Conservation (phyloP, 2,329 filamentous ascomycete species). For the Arthroderma sp. region DNA sequence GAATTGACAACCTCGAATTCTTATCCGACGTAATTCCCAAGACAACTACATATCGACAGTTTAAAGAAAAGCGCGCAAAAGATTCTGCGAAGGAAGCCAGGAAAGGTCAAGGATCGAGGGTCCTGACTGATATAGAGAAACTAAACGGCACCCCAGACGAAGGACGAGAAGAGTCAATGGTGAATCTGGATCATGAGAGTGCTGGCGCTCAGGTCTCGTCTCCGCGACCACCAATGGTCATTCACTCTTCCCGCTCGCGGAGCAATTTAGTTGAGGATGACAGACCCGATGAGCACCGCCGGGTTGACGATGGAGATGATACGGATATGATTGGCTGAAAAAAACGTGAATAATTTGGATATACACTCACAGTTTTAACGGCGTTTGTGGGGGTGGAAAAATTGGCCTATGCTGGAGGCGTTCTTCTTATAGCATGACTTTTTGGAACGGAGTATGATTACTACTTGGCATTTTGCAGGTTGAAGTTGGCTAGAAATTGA, state of each 20-base stretch:
- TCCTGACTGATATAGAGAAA: constrained; percentile 16
- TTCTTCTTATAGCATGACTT: too few relatives aligned
- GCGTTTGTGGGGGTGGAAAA: too few relatives aligned
- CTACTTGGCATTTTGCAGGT: too few relatives aligned
- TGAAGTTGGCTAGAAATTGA: too few relatives aligned
- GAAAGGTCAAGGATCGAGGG: constrained; percentile 28
- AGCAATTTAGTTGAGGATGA: constrained; percentile 43
- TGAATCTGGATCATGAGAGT: constrained; percentile 8
- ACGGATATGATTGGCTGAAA: constrained; percentile 44
- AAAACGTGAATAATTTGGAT: neutral
- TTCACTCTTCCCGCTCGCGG: constrained; percentile 26
- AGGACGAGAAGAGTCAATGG: constrained; percentile 12
- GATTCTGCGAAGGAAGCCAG: constrained; percentile 19
- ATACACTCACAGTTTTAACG: neutral
- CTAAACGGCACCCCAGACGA: constrained; percentile 15
- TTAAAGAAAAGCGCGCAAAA: constrained; percentile 47
- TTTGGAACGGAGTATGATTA: too few relatives aligned
- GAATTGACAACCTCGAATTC: constrained; percentile 90
- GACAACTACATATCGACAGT: constrained; percentile 66
- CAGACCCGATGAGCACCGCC: constrained; percentile 16
- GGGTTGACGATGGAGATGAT: constrained; percentile 32
- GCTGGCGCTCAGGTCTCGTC: constrained; percentile 8
- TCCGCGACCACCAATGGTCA: constrained; percentile 23
- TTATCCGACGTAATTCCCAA: constrained; percentile 80
- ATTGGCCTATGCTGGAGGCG: too few relatives aligned